A percentile compares a stretch with the other conserved stretches of the same genome.
phyloP scores from a whole-genome alignment of 768 basidiomycete species.

The Suillus weaverae region DNA sequence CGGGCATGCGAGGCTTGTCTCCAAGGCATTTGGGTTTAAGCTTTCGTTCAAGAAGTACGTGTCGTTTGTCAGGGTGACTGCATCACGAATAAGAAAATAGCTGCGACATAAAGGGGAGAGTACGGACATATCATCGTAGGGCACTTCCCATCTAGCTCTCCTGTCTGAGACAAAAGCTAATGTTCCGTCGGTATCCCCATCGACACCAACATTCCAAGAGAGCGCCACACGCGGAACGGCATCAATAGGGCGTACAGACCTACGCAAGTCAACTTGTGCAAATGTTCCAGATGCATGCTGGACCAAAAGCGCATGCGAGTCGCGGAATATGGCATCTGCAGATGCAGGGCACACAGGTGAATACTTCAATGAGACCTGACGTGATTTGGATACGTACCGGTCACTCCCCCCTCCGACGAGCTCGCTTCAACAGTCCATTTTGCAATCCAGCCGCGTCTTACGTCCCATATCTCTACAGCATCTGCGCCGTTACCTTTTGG shows the following conservation, averaged over 20 bases:
- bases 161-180: constrained; percentile 66
- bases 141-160: constrained; percentile 57
- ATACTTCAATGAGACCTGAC: background rate
- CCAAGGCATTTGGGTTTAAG: constrained; percentile 56
- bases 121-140: constrained; percentile 79
- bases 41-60: constrained; percentile 28
- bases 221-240: constrained; percentile 60
- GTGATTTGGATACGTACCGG: constrained; percentile 47
- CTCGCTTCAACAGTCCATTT: constrained; percentile 78
- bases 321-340: constrained; percentile 67
- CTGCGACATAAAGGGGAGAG: background rate
- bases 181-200: constrained; percentile 43
- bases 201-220: constrained; percentile 54
- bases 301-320: constrained; percentile 71
- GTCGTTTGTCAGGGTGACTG: constrained; percentile 39
- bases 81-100: background rate
- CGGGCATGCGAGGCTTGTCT: constrained; percentile 51
- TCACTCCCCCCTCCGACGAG: constrained; percentile 68
- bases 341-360: background rate
- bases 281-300: constrained; percentile 77
- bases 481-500: constrained; percentile 35
- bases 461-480: constrained; percentile 84
- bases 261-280: constrained; percentile 73
- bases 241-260: constrained; percentile 64
- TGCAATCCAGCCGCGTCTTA: constrained; percentile 73